phyloP scores from a whole-genome alignment of 2,329 filamentous ascomycete species.

The Clonostachys rosea region DNA sequence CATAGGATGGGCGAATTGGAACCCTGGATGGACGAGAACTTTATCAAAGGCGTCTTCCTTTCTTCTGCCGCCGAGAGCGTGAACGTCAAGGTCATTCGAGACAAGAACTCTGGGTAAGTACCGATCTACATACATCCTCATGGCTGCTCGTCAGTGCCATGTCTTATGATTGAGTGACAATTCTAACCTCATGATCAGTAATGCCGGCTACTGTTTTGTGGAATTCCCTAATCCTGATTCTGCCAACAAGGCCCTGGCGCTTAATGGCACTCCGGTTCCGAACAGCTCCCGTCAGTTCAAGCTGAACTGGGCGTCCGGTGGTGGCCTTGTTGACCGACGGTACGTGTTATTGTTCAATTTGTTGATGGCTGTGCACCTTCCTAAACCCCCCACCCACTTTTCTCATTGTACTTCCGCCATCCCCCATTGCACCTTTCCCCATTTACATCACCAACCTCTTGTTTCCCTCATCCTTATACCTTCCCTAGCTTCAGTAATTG shows the following conservation, averaged over 20 bases:
- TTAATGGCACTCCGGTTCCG: constrained; percentile 86
- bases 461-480: background rate
- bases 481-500: background rate
- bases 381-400: background rate
- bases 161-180: constrained; percentile 4
- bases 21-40: constrained; percentile 99
- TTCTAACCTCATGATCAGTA: constrained; percentile 45
- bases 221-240: constrained; percentile 82
- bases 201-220: constrained; percentile 98
- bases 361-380: background rate
- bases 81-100: constrained; percentile 99
- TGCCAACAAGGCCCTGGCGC: constrained; percentile 82
- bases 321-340: constrained; percentile 91
- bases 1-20: constrained; percentile 97
- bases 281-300: constrained; percentile 96
- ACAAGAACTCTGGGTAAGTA: constrained; percentile 93
- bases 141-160: background rate
- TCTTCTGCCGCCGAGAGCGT: constrained; percentile 90
- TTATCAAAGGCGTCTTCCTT: constrained; percentile 86
- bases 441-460: background rate
- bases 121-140: background rate
- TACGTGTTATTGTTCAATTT: constrained; percentile 31
- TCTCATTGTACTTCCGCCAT: background rate
- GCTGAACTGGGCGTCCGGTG: constrained; percentile 98
- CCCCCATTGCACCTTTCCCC: background rate